Percentiles rank a stretch among this genome's conserved stretches.
phyloP scores from a whole-genome alignment of 139 green algal species.

The Yamagishiella unicocca region DNA sequence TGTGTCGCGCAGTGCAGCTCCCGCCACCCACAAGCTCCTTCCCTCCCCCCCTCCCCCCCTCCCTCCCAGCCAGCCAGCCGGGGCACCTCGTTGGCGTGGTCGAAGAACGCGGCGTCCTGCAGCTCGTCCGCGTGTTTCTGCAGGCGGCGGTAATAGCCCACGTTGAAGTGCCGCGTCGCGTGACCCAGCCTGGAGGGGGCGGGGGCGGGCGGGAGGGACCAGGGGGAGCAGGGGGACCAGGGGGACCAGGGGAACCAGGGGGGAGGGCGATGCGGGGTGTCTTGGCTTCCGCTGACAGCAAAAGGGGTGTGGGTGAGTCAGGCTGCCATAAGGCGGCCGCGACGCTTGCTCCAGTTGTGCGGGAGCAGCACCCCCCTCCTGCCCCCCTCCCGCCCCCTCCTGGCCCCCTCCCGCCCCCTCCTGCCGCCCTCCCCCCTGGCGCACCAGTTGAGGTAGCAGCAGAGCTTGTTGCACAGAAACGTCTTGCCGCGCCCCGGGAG shows the following conservation, averaged over 20 bases:
- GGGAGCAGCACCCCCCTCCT: neutral
- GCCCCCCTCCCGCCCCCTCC: neutral
- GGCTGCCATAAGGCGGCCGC: too few species aligned
- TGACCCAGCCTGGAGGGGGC: conserved; percentile 87
- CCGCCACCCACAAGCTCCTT: neutral
- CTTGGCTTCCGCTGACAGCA: too few species aligned
- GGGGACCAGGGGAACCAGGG: too few species aligned
- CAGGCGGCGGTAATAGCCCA: conserved; percentile 89
- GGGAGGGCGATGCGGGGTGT: too few species aligned
- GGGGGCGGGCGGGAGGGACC: neutral
- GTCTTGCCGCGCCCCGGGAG: conserved; percentile 94
- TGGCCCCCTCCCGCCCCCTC: neutral
- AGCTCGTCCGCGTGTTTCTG: conserved; percentile 61
- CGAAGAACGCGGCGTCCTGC: conserved; percentile 92
- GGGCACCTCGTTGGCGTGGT: conserved; percentile 83
- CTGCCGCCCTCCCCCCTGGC: neutral
- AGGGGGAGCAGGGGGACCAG: too few species aligned
- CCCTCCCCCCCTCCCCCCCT: neutral
- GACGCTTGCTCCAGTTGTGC: too few species aligned
- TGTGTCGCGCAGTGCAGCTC: too few species aligned
- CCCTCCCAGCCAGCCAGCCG: too few species aligned
- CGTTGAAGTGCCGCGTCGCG: conserved; percentile 94
- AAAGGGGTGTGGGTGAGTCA: too few species aligned
- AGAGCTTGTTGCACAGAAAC: conserved; percentile 92
- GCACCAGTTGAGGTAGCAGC: conserved; percentile 59